Evolutionary conservation across 106 monocot species (phyloP).

Genomic region (Dendrobium catenatum): DNA sequence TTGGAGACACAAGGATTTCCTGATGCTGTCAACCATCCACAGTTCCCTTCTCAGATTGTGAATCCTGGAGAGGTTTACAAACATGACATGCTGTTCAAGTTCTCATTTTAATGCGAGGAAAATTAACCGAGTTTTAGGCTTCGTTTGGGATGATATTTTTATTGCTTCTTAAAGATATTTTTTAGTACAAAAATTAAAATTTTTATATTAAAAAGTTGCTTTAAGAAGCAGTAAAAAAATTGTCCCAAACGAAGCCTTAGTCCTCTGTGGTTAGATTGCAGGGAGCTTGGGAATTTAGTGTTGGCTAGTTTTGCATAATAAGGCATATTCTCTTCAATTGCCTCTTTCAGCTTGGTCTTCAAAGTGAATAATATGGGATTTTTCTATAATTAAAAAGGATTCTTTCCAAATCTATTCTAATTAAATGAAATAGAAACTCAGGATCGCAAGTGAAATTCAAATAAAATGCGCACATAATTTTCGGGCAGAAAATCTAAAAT

Average conservation of each 20-base stretch:
- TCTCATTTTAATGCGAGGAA: constrained; percentile 23
- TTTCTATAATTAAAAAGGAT: not conserved
- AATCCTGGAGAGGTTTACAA: constrained; percentile 50
- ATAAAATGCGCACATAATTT: too few relatives aligned
- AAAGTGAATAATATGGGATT: not conserved
- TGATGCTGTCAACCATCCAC: constrained; percentile 47
- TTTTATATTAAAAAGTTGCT: too few relatives aligned
- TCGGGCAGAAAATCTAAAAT: too few relatives aligned
- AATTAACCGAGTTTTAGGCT: not conserved
- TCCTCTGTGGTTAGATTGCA: not conserved
- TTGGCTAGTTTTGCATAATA: not conserved
- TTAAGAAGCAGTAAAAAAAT: too few relatives aligned
- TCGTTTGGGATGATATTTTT: too few relatives aligned
- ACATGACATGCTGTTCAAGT: constrained; percentile 60
- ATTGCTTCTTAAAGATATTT: too few relatives aligned
- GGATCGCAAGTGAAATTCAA: too few relatives aligned
- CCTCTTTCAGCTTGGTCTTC: not conserved
- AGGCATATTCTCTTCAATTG: not conserved
- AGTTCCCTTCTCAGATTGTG: constrained; percentile 62
- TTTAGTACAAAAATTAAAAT: too few relatives aligned
- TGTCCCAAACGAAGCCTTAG: not conserved
- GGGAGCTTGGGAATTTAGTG: not conserved
- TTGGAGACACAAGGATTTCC: constrained; percentile 71
- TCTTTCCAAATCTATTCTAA: not conserved
- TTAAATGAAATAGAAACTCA: too few relatives aligned